phyloP scores from a whole-genome alignment of 352 stramenopile genomes.

The Globisporangium abappressorium region DNA sequence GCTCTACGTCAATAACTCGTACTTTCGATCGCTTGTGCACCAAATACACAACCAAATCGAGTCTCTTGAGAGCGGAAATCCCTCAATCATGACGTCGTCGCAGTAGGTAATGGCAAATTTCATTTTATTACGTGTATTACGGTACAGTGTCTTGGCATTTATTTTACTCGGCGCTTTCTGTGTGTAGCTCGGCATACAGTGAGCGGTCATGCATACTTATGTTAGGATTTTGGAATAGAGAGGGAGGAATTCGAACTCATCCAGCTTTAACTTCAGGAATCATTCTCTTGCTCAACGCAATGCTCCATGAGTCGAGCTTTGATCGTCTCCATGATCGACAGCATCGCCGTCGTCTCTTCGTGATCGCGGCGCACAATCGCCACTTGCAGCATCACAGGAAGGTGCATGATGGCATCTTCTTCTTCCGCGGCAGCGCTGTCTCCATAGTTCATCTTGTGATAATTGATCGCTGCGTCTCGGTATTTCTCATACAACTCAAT shows the following conservation, averaged over 20 bases:
- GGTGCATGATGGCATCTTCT: conserved; percentile 88
- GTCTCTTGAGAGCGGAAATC: conserved; percentile 2
- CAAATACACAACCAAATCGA: conserved; percentile 40
- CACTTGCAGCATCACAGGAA: conserved; percentile 87
- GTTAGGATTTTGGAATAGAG: neutral
- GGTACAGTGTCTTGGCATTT: neutral
- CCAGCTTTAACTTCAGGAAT: conserved; percentile 23
- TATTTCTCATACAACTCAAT: conserved; percentile 86
- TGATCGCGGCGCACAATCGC: conserved; percentile 62
- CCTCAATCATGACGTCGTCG: neutral
- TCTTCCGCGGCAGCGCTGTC: conserved; percentile 72
- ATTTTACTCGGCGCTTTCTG: neutral
- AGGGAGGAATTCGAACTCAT: neutral
- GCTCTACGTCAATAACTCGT: conserved; percentile 28
- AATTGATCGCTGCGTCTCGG: conserved; percentile 73
- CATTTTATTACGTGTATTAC: neutral
- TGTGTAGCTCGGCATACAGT: neutral
- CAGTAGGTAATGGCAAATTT: neutral
- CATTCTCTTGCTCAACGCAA: conserved; percentile 46
- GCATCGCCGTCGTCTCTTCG: conserved; percentile 73
- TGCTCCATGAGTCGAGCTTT: conserved; percentile 63
- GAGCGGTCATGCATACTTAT: neutral
- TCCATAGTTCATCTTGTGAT: conserved; percentile 86
- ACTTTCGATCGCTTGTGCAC: conserved; percentile 36
- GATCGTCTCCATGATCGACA: conserved; percentile 72